Percentiles rank a stretch among this genome's conserved stretches.
Conservation (phyloP, 73 alveolate genomes). For the Symbiodinium natans region DNA sequence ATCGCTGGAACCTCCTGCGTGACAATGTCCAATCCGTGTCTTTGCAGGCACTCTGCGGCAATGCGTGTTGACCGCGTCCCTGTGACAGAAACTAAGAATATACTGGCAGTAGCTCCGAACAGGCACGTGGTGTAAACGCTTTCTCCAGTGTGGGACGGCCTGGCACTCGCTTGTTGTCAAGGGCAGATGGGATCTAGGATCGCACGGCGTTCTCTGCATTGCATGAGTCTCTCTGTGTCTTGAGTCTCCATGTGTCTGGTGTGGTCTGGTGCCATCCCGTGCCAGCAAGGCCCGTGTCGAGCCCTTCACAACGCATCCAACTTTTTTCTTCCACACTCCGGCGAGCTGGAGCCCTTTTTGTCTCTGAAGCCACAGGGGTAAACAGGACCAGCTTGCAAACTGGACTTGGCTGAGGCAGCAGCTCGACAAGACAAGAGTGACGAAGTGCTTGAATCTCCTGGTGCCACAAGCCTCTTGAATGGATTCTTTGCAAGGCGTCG, state of each 20-base stretch:
- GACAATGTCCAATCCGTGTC: constrained; percentile 8
- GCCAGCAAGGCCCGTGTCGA: neutral
- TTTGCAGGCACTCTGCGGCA: neutral
- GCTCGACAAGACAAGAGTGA: neutral
- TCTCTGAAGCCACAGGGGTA: too few relatives aligned
- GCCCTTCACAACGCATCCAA: constrained; percentile 7
- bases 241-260: too few relatives aligned
- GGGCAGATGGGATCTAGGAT: neutral
- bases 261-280: too few relatives aligned
- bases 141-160: neutral
- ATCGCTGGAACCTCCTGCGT: constrained; percentile 22
- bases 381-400: too few relatives aligned
- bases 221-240: too few relatives aligned
- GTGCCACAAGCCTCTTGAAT: neutral
- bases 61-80: too few relatives aligned
- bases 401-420: neutral
- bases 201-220: neutral
- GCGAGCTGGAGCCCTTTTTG: neutral
- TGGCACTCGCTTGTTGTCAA: neutral
- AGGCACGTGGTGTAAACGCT: constrained; percentile 1
- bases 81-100: too few relatives aligned
- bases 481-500: neutral
- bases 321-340: neutral
- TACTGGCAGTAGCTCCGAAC: neutral
- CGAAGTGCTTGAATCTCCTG: neutral